Conservation (phyloP, 345 rosid species). For the Sisymbrium irio region DNA sequence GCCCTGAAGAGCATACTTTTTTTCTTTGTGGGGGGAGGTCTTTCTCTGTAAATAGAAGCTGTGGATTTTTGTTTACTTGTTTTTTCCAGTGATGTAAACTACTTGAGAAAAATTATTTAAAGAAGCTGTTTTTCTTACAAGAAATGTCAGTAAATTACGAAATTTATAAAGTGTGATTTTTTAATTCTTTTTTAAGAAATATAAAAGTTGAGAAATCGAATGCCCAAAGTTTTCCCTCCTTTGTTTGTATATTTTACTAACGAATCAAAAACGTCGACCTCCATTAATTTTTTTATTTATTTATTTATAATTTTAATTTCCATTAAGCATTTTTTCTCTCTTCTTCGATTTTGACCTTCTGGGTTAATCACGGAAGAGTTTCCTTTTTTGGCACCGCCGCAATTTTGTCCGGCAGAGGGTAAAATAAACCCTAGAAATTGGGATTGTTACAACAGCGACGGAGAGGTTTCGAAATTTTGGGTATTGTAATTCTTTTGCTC, state of each 20-base stretch:
- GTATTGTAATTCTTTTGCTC: background rate
- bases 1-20: background rate
- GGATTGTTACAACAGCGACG: slow-evolving; percentile 2
- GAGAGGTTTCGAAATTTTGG: background rate
- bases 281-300: background rate
- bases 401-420: background rate
- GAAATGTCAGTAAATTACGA: background rate
- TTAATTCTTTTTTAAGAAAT: background rate
- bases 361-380: slow-evolving; percentile 12
- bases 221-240: slow-evolving; percentile 31
- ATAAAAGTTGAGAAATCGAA: slow-evolving; percentile 18
- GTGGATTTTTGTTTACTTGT: slow-evolving; percentile 1
- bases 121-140: background rate
- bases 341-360: slow-evolving; percentile 30
- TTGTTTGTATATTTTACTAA: slow-evolving; percentile 11
- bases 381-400: slow-evolving; percentile 9
- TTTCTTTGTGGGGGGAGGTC: background rate
- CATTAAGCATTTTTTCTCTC: background rate
- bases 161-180: background rate
- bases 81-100: slow-evolving; percentile 15
- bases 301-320: background rate
- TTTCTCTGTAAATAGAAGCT: slow-evolving; percentile 30
- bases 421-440: slow-evolving; percentile 29
- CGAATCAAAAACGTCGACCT: slow-evolving; percentile 23
- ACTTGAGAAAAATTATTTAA: background rate